Evolutionary conservation across 2,329 filamentous ascomycete genomes (phyloP).

Genomic region (Aspergillus quadricinctus): DNA sequence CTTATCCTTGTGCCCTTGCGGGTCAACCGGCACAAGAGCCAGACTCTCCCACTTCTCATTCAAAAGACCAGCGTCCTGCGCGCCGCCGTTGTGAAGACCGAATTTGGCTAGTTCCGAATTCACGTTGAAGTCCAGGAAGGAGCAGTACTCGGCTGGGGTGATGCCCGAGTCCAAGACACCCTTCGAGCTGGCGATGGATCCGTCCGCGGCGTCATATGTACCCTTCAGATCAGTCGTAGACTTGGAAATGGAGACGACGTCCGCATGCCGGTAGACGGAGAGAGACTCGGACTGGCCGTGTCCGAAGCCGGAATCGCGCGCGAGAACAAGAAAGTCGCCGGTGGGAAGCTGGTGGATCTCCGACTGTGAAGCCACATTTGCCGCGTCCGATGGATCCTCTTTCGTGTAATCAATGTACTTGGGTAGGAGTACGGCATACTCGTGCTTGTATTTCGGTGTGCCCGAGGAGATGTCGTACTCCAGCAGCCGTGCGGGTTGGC

Average conservation of each 20-base stretch:
- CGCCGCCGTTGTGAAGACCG: constrained; percentile 64
- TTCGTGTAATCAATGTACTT: constrained; percentile 50
- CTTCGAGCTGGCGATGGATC: constrained; percentile 44
- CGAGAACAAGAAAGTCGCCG: constrained; percentile 63
- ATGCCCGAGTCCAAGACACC: constrained; percentile 54
- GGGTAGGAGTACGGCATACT: constrained; percentile 65
- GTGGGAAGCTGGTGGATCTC: constrained; percentile 63
- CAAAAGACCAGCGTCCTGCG: constrained; percentile 54
- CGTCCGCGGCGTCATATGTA: constrained; percentile 34
- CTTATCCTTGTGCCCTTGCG: constrained; percentile 21
- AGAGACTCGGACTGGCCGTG: constrained; percentile 50
- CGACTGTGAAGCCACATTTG: constrained; percentile 60
- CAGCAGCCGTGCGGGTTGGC: constrained; percentile 58
- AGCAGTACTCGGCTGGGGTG: constrained; percentile 58
- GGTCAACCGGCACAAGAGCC: constrained; percentile 57
- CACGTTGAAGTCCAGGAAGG: constrained; percentile 65
- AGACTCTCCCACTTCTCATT: constrained; percentile 78
- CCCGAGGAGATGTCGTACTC: constrained; percentile 56
- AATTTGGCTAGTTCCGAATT: constrained; percentile 62
- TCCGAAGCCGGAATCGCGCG: constrained; percentile 60
- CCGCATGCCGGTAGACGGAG: constrained; percentile 64
- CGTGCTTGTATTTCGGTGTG: constrained; percentile 49
- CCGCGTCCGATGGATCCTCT: constrained; percentile 42
- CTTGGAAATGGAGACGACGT: constrained; percentile 61
- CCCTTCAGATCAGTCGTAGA: constrained; percentile 58